Evolutionary conservation across 129 eudicot genomes (phyloP), one percentile per base, ranked within the genome.

Genomic region (Flaveria linearis): DNA sequence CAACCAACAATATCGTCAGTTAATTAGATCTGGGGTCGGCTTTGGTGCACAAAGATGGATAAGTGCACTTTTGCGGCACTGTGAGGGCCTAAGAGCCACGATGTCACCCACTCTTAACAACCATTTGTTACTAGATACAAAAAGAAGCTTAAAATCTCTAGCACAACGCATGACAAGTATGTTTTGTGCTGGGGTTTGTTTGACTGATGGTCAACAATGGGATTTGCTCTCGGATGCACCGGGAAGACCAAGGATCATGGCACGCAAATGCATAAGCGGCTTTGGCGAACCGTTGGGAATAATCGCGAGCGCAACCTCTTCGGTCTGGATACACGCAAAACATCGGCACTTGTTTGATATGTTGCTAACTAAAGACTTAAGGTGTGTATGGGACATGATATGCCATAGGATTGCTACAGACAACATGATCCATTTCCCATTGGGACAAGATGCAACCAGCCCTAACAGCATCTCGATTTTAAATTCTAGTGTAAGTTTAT

Each of bases 41-140:
- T 77, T 77, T 41, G 81, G 75, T 68, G 81, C 68, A 42, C 81
- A 68, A 42, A 77, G n/a, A 23, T 77, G 81, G 81, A 68, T 77
- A 23, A 67, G 81, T 53, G 81, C 81, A 68, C 81, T 77, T 0
- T 55, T 68, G 17, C 9, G 75, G 2, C 81, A 77, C 23, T 77
- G 68, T 41, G 75, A 67, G 42, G 58, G 68, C 30, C 22, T 77
- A 68, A 53, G 18, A 23, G 46, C 74, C 18, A 36, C 67, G 16
- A 22, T 5, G 12, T 77, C 81, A 10, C 46, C 74, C 22, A 36
- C 55, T 43, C 47, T 22, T 36, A 55, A 67, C 75, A 2, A 42
- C 51, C 64, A 22, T 11, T 17, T 77, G 36, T 12, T 8, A 14
- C 74, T 17, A 53, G 47, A n/a, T 16, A 68, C 68, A 2, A 77